A percentile compares a stretch with the other conserved stretches of the same genome.
Conservation (phyloP, 345 rosid species). For the Gossypioides kirkii region DNA sequence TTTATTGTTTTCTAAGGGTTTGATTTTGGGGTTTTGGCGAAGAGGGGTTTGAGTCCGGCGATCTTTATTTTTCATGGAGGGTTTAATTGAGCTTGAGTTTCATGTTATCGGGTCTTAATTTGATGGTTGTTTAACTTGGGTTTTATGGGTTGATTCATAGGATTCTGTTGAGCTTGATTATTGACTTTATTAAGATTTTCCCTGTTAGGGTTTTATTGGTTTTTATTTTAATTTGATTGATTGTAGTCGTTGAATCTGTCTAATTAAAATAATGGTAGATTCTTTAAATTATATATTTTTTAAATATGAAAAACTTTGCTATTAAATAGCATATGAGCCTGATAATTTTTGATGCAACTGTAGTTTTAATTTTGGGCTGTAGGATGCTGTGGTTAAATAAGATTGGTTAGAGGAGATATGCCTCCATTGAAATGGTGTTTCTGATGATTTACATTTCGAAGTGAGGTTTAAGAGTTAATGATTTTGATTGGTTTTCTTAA, state of each 20-base stretch:
- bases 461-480: conserved; percentile 14
- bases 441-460: not conserved
- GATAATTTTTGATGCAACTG: not conserved
- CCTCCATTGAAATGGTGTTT: not conserved
- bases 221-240: conserved; percentile 5
- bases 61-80: conserved; percentile 26
- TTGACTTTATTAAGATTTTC: conserved; percentile 11
- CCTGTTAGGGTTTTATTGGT: conserved; percentile 33
- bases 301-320: not conserved
- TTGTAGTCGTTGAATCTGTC: not conserved
- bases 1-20: conserved; percentile 30
- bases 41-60: conserved; percentile 20
- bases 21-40: conserved; percentile 33
- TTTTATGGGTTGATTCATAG: conserved; percentile 13
- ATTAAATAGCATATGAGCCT: not conserved
- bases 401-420: not conserved
- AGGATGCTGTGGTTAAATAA: not conserved
- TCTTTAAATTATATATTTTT: not conserved
- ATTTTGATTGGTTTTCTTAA: not conserved
- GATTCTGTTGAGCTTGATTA: conserved; percentile 17
- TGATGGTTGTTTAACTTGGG: conserved; percentile 3
- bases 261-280: not conserved
- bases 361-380: conserved; percentile 3
- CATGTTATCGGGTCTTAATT: conserved; percentile 20
- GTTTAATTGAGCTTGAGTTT: conserved; percentile 21